A percentile compares a stretch with the other conserved stretches of the same genome.
phyloP scores from a whole-genome alignment of 768 basidiomycete species.

The Chiua virens region DNA sequence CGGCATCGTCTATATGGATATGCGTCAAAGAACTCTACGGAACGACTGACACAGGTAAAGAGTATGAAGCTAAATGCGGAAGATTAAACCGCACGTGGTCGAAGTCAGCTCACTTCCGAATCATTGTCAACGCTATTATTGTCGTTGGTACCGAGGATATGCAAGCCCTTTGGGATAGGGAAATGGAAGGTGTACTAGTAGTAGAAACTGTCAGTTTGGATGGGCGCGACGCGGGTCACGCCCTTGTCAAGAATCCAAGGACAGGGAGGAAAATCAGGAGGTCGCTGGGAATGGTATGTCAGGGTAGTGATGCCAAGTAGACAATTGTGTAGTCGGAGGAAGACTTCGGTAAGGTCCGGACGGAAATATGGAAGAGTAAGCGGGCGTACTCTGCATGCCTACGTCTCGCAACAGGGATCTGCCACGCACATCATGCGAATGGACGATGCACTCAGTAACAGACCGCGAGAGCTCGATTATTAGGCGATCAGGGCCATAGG shows the following conservation, averaged over 20 bases:
- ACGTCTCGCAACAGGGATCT: no score
- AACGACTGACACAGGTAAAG: slow-evolving; percentile 19
- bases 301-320: no score
- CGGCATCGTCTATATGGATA: slow-evolving; percentile 31
- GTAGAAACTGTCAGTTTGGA: slow-evolving; percentile 19
- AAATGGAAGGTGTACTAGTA: slow-evolving; percentile 24
- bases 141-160: slow-evolving; percentile 57
- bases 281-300: no score
- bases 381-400: no score
- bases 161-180: slow-evolving; percentile 50
- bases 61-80: slow-evolving; percentile 29
- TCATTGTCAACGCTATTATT: slow-evolving; percentile 36
- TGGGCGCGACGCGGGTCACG: slow-evolving; percentile 3
- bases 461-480: no score
- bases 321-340: no score
- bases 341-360: no score
- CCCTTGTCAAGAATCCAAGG: slow-evolving; percentile 36
- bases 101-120: slow-evolving; percentile 32
- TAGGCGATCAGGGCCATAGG: no score
- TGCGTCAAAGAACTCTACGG: slow-evolving; percentile 30
- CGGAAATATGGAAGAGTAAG: no score
- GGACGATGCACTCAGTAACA: no score
- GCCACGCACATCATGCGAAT: no score
- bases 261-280: slow-evolving; percentile 33
- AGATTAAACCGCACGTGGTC: slow-evolving; percentile 23